Evolutionary conservation across 1,284 basidiomycete species (phyloP), one percentile per base, ranked within the genome.

Genomic region (Agaricales sp.): DNA sequence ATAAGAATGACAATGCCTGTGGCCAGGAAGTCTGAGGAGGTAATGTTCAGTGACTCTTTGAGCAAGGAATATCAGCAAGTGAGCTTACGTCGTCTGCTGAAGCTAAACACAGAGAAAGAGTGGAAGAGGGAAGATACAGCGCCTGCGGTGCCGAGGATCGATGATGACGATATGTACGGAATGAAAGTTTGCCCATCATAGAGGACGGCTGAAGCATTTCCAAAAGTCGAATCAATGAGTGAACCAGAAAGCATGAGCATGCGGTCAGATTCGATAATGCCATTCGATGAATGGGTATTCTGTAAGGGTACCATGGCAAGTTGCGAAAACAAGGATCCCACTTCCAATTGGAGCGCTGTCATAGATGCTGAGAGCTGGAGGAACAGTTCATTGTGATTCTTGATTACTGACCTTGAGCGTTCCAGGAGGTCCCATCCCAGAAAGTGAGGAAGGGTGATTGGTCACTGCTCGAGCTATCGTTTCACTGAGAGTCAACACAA

Each of bases 1-100:
- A 99, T 94, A 37, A 98, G 77, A 54, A 99, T 97, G 50, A 99
- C 92, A 35, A 98, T 77, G 2, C 94, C 96, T 20, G 83, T 81
- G 1, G 92, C 91, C 47, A 97, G 78, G 74, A 86, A 89, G 62
- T 82, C 92, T 92, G 55, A 39, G 48, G 30, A 35, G 30, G 11
- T n/a, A 35, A n/a, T 11, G 30, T 35, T 55, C n/a, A 54, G 47
- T 47, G 43, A 46, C 54, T 43, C 2, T 6, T 21, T 41, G 11
- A 21, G 43, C 45, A 45, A 50, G 18, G 37, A 35, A 6, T 39
- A 46, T 23, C 38, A 45, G 46, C 50, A 19, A 25, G 18, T 46
- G 48, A 22, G 73, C 87, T 71, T 58, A 90, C 87, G 75, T 47
- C 69, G 73, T 57, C 82, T 78, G 44, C 60, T 69, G 64, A 93